Evolutionary conservation across 345 rosid species (phyloP).

Genomic region (Hibiscus tridactylites): DNA sequence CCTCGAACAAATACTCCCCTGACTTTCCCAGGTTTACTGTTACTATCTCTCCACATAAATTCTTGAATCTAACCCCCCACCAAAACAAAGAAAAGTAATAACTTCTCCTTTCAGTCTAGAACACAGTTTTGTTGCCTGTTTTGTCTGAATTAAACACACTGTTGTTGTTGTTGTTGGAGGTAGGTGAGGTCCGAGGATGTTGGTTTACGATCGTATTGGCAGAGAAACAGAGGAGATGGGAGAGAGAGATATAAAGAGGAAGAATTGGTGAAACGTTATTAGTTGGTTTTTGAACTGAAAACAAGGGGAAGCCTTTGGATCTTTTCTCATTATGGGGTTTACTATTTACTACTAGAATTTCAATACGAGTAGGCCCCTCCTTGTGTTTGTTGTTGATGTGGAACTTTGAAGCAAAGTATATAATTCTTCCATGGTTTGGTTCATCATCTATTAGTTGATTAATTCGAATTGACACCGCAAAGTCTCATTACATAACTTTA

Average conservation of each 20-base stretch:
- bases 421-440: too few relatives aligned
- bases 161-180: conserved; percentile 14
- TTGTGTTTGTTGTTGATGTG: background rate
- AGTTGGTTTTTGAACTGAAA: conserved; percentile 38
- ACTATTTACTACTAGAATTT: background rate
- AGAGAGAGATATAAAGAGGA: background rate
- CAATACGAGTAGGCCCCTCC: background rate
- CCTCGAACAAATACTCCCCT: conserved; percentile 67
- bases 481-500: too few relatives aligned
- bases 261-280: conserved; percentile 11
- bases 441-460: too few relatives aligned
- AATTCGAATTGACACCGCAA: too few relatives aligned
- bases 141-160: background rate
- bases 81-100: background rate
- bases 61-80: background rate
- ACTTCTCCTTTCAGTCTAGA: background rate
- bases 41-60: conserved; percentile 16
- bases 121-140: background rate
- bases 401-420: conserved; percentile 36
- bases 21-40: conserved; percentile 87
- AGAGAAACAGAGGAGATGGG: background rate
- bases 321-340: background rate
- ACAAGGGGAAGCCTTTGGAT: conserved; percentile 2
- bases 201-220: conserved; percentile 27
- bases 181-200: conserved; percentile 24